Evolutionary conservation across 768 basidiomycete species (phyloP), one percentile per base, ranked within the genome.

Genomic region (Boletus rubescentipes): DNA sequence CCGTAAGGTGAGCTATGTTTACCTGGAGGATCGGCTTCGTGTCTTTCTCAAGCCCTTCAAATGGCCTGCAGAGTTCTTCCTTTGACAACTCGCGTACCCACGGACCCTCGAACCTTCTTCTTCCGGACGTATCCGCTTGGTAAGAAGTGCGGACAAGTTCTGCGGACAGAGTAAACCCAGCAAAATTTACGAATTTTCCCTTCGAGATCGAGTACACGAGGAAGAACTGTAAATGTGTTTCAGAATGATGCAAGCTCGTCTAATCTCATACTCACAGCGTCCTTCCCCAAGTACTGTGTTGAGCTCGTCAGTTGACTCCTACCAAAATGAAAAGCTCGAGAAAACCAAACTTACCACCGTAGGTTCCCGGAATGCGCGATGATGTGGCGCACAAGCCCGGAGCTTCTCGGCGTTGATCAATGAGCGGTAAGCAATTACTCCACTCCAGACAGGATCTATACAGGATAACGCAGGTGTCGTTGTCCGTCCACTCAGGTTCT

Each of bases 151-250:
- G 70, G 59, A 86, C 79, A n/a, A 79, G 70, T 29, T 84, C 79
- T 54, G 78, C 77, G 23, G 73, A 71, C 18, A 77, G 65, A 23
- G 68, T 73, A 61, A 85, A 84, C 1, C 82, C 84, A 16, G 79
- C 86, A 51, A 87, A 76, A 60, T 87, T 90, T 59, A 90, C 71
- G 54, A 77, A 68, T 58, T 73, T 78, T 7, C 85, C 84, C 30
- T 74, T 74, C 4, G 81, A 73, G 14, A 89, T 81, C 0, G 85
- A 79, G 64, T 89, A 88, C 2, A 76, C 79, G 15, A 88, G 75
- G 38, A 86, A 64, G 62, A 81, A 81, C 87, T 89, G 30, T 16
- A 11, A 20, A 45, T 3, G 16, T 4, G 20, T 35, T 43, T 53
- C 43, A 58, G 45, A 49, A 29, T n/a, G n/a, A 26, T 30, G 20